Base-by-base conservation (phyloP, 2,329 filamentous ascomycete genomes). In the Sclerotiophoma versabilis region DNA sequence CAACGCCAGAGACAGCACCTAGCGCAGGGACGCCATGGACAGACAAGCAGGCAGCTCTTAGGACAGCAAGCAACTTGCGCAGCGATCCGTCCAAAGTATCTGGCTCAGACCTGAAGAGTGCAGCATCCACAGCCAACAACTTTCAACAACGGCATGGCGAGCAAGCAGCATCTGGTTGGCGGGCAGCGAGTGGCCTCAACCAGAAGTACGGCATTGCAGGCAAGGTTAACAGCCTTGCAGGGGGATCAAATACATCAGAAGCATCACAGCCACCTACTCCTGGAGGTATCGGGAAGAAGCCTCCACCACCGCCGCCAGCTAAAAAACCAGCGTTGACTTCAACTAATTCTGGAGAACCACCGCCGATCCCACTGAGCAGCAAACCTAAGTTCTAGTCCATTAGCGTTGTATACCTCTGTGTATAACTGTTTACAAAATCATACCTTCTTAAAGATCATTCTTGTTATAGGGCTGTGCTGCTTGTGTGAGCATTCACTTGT, bases 131-230 rank as follows among this genome's bases (percentile, higher is more conserved):
- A 30, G 83, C 83, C 32, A 87, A 85, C 58, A 88, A 88, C 66
- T 90, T 92, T 71, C 85, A 87, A 12, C 84, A 90, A 68, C 78
- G 87, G 23, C 87, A 91, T 64, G 84, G 87, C 3, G 87, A 88
- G 15, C 86, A 90, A 69, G 83, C 90, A 5, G 82, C 84, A 1
- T 76, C 83, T 5, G 87, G 87, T 0, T 79, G 82, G 64, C 78
- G 80, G 65, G 81, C 79, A 17, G 86, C 86, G 4, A 84, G 82
- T 56, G 78, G 76, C 1, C 63, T 87, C 49, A 84, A 86, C 49
- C 82, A 87, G 66, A 87, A 85, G 68, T 88, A 88, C 62, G 84
- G 83, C 3, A 75, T 87, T 44, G 71, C 76, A 5, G 75, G 80
- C 14, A 78, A 76, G 25, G 72, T 84, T 42, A 82, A 81, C 58